Evolutionary conservation across 495 filamentous ascomycete species (phyloP).

Genomic region (Penicillium samsonianum): DNA sequence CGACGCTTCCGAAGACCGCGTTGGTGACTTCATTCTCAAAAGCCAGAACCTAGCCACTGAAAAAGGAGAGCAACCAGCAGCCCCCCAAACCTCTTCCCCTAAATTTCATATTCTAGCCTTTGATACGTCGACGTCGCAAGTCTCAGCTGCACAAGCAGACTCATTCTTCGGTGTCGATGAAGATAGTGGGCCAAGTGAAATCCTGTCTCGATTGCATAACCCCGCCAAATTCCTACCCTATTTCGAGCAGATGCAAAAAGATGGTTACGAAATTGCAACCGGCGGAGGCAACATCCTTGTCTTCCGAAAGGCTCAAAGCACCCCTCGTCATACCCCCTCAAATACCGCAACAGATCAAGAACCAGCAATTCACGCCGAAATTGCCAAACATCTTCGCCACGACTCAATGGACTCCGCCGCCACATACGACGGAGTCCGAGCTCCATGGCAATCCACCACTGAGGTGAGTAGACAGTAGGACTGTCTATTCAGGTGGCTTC

Average conservation of each 20-base stretch:
- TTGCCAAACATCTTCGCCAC: constrained; percentile 13
- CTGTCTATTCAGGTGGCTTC: constrained; percentile 52
- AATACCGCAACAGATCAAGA: constrained; percentile 17
- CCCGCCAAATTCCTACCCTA: constrained; percentile 72
- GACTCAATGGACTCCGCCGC: constrained; percentile 15
- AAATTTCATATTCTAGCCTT: constrained; percentile 74
- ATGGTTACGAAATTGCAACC: constrained; percentile 74
- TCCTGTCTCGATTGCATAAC: constrained; percentile 65
- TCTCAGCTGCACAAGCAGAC: constrained; percentile 63
- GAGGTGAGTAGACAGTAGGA: constrained; percentile 59
- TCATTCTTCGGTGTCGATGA: constrained; percentile 50
- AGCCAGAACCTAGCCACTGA: not conserved
- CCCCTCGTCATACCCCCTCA: not conserved
- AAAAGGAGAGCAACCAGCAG: not conserved
- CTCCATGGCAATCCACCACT: constrained; percentile 10
- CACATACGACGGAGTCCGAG: not conserved
- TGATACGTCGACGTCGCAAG: constrained; percentile 60
- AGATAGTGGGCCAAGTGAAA: constrained; percentile 58
- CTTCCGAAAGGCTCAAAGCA: constrained; percentile 60
- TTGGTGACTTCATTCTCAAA: constrained; percentile 19
- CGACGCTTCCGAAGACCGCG: constrained; percentile 20
- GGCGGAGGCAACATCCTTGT: constrained; percentile 70
- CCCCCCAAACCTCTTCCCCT: constrained; percentile 30
- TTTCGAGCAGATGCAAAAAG: constrained; percentile 60
- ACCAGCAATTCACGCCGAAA: constrained; percentile 13